Evolutionary conservation across 176 grass and related monocot genomes (phyloP).

Genomic region (Oryza brachyantha): DNA sequence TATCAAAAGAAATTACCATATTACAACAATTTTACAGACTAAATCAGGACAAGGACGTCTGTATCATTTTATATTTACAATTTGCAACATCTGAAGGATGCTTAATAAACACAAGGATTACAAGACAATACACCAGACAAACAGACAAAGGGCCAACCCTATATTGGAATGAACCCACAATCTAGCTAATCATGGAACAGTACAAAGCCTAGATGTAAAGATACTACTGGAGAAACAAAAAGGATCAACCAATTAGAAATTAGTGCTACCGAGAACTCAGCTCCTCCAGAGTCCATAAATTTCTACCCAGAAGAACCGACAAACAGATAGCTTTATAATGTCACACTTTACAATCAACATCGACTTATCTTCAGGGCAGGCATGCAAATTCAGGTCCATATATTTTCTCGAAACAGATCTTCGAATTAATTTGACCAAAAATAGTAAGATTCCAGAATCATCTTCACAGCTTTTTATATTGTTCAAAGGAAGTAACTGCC

Average conservation of each 20-base stretch:
- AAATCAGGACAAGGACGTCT: background rate
- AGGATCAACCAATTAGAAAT: background rate
- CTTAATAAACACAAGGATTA: background rate
- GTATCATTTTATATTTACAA: conserved; percentile 13
- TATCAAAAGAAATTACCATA: background rate
- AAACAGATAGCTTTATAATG: background rate
- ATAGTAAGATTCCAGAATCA: background rate
- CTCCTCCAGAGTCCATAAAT: background rate
- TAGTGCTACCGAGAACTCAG: background rate
- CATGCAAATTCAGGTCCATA: background rate
- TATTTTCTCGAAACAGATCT: background rate
- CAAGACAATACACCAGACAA: background rate
- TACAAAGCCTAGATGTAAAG: background rate
- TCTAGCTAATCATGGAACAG: background rate
- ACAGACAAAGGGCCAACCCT: background rate
- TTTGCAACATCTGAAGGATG: conserved; percentile 2
- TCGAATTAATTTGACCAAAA: background rate
- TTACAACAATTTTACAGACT: background rate
- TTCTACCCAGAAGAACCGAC: background rate
- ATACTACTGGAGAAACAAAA: background rate
- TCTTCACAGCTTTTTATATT: background rate
- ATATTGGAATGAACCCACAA: background rate
- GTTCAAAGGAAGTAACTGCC: background rate
- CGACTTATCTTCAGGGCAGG: background rate
- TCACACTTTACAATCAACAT: background rate